phyloP scores from a whole-genome alignment of 1,139 yeast genomes.

The Candida sp. region DNA sequence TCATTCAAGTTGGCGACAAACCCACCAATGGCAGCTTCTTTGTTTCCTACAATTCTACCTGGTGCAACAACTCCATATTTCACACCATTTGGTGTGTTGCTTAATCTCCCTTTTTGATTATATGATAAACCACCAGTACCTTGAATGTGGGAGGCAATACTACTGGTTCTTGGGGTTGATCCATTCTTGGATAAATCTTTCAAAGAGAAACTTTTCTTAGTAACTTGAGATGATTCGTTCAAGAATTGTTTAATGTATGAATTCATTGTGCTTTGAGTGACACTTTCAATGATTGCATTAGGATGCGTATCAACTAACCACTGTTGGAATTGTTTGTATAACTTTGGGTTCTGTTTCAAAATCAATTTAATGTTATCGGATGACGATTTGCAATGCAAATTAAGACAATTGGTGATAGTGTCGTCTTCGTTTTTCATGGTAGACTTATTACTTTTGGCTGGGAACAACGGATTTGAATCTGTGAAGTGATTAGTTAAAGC shows the following conservation, averaged over 20 bases:
- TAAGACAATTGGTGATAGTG: slow-evolving; percentile 29
- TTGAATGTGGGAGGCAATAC: slow-evolving; percentile 30
- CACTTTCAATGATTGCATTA: slow-evolving; percentile 20
- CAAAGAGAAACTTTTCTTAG: slow-evolving; percentile 17
- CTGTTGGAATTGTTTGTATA: slow-evolving; percentile 26
- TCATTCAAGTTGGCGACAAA: slow-evolving; percentile 49
- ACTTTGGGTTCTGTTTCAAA: slow-evolving; percentile 30
- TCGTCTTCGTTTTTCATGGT: slow-evolving; percentile 16
- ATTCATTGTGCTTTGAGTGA: slow-evolving; percentile 14
- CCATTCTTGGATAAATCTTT: slow-evolving; percentile 18
- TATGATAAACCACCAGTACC: slow-evolving; percentile 79
- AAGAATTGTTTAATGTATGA: slow-evolving; percentile 29
- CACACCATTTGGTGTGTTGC: slow-evolving; percentile 75
- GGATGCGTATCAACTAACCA: slow-evolving; percentile 38
- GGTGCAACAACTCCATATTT: slow-evolving; percentile 57
- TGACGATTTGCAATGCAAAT: slow-evolving; percentile 24
- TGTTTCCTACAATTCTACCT: slow-evolving; percentile 61
- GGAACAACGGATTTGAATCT: slow-evolving; percentile 32
- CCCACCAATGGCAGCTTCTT: slow-evolving; percentile 74
- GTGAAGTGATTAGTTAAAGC: slow-evolving; percentile 30
- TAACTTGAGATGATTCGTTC: slow-evolving; percentile 13
- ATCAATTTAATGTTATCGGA: slow-evolving; percentile 23
- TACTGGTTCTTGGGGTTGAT: slow-evolving; percentile 8
- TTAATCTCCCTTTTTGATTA: slow-evolving; percentile 64
- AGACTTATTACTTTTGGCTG: slow-evolving; percentile 18